These are phyloP conservation scores for Ceratobasidium sp. DNA, from an alignment of 1,284 basidiomycete species.

Conservation along the genomic window DNA sequence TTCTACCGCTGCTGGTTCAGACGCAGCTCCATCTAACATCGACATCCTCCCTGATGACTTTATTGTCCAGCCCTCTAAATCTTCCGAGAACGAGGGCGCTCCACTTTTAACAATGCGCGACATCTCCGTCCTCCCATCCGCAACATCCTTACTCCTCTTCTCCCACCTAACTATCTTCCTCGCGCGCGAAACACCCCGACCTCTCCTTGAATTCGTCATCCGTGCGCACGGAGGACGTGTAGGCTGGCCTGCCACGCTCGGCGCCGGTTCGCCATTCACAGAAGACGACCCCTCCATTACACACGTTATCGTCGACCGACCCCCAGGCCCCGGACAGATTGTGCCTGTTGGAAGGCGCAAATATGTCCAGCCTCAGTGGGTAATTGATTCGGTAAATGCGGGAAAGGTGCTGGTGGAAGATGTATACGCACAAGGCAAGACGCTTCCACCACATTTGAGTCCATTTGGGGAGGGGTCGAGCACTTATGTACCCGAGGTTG, in stretches of 20 bases:
- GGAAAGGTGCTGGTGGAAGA: constrained; percentile 88
- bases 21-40: constrained; percentile 50
- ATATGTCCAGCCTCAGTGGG: constrained; percentile 98
- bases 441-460: constrained; percentile 94
- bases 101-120: constrained; percentile 84
- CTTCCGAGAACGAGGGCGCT: constrained; percentile 63
- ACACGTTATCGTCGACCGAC: constrained; percentile 96
- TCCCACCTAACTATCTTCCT: constrained; percentile 92
- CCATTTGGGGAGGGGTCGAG: constrained; percentile 91
- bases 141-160: constrained; percentile 76
- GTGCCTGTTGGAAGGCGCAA: constrained; percentile 70
- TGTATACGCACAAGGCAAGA: constrained; percentile 86
- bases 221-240: constrained; percentile 91
- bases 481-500: constrained; percentile 66
- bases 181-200: constrained; percentile 92
- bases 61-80: constrained; percentile 73
- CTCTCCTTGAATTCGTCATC: constrained; percentile 95
- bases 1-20: constrained; percentile 45
- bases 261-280: constrained; percentile 83
- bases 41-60: constrained; percentile 72
- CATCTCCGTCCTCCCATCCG: constrained; percentile 70
- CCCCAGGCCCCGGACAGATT: constrained; percentile 58
- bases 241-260: constrained; percentile 90
- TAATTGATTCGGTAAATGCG: constrained; percentile 95
- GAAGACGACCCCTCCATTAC: constrained; percentile 87